These are phyloP conservation scores for Bacidia rubella DNA, from an alignment of 495 filamentous ascomycete species.

Conservation along the genomic window DNA sequence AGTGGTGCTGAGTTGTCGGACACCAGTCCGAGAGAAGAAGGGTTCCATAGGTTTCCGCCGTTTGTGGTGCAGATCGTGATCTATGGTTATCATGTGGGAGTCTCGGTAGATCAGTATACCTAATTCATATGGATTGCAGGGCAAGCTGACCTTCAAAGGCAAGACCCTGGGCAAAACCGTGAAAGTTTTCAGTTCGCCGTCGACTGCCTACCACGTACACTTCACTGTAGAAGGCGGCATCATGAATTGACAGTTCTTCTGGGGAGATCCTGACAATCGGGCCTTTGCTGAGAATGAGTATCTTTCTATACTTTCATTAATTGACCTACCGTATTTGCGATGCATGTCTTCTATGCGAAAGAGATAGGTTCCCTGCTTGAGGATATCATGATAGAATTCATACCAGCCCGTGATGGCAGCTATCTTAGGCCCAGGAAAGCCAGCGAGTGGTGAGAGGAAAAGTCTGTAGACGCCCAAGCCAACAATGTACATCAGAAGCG, in stretches of 20 bases:
- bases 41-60: slow-evolving; percentile 10
- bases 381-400: slow-evolving; percentile 20
- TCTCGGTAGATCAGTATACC: neutral
- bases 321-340: slow-evolving; percentile 23
- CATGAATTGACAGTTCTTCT: slow-evolving; percentile 10
- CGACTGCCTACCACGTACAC: slow-evolving; percentile 18
- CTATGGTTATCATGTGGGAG: neutral
- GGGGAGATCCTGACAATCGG: slow-evolving; percentile 15
- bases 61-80: slow-evolving; percentile 8
- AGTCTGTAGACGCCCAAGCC: slow-evolving; percentile 12
- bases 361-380: slow-evolving; percentile 17
- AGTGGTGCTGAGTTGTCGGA: neutral
- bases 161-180: slow-evolving; percentile 1
- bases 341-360: slow-evolving; percentile 24
- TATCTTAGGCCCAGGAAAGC: slow-evolving; percentile 33
- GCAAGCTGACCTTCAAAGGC: slow-evolving; percentile 7
- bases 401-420: slow-evolving; percentile 31
- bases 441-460: slow-evolving; percentile 28
- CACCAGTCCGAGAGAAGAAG: slow-evolving; percentile 7
- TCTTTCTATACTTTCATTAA: neutral
- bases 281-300: neutral
- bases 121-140: too few relatives aligned
- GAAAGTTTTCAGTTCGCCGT: slow-evolving; percentile 16
- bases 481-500: neutral
- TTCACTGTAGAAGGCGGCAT: slow-evolving; percentile 7